Evolutionary conservation across 306 rosid genomes (phyloP).

Genomic region (Vigna reflexopilosa): DNA sequence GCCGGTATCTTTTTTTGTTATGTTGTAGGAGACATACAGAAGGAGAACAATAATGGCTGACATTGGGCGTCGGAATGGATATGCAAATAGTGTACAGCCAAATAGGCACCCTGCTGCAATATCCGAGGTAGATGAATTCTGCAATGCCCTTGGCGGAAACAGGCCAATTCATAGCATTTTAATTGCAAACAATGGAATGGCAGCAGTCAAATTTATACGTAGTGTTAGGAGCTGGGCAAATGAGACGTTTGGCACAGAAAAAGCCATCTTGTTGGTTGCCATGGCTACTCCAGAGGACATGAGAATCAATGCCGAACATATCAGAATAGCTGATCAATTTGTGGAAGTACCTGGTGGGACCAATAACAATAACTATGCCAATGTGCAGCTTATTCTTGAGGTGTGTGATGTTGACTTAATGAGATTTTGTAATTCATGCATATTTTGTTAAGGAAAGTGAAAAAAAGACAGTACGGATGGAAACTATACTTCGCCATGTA

Average conservation of each 20-base stretch:
- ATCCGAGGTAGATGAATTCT: slow-evolving; percentile 78
- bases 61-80: slow-evolving; percentile 65
- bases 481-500: slow-evolving; percentile 10
- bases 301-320: slow-evolving; percentile 99
- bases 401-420: slow-evolving; percentile 54
- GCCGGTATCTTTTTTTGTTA: slow-evolving; percentile 36
- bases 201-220: slow-evolving; percentile 97
- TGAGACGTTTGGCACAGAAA: slow-evolving; percentile 94
- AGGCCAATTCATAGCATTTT: slow-evolving; percentile 95
- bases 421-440: slow-evolving; percentile 26
- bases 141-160: slow-evolving; percentile 89
- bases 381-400: slow-evolving; percentile 97
- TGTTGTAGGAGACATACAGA: slow-evolving; percentile 65
- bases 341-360: slow-evolving; percentile 99
- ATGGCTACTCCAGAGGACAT: slow-evolving; percentile 99
- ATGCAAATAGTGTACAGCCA: slow-evolving; percentile 57
- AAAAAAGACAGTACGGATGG: not conserved
- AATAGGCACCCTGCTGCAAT: slow-evolving; percentile 72
- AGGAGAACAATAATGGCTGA: slow-evolving; percentile 57
- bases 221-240: slow-evolving; percentile 97
- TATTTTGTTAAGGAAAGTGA: slow-evolving; percentile 30
- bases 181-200: slow-evolving; percentile 99
- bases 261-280: slow-evolving; percentile 95
- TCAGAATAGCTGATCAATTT: slow-evolving; percentile 98
- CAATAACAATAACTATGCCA: slow-evolving; percentile 98